Percentiles rank a stretch among this genome's conserved stretches.
Evolutionary conservation across 129 eudicot species (phyloP).

Genomic region (sunflower (Helianthus annuus)): HanXRQr2.0-SUNRISE NC_035439.2:115777401-115777900

Average conservation of each 20-base stretch:
- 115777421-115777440: no score
- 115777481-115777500: no score
- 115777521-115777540: no score
- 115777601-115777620: neutral
- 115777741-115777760: neutral
- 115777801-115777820: neutral
- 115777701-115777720: no score
- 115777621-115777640: slow-evolving; percentile 6
- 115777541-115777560: no score
- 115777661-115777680: no score
- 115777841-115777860: slow-evolving; percentile 55
- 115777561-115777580: neutral
- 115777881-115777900: slow-evolving; percentile 77
- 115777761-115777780: slow-evolving; percentile 1
- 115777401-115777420: no score
- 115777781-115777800: slow-evolving; percentile 6
- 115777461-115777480: no score
- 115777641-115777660: no score
- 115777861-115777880: slow-evolving; percentile 88
- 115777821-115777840: slow-evolving; percentile 12
- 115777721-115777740: neutral
- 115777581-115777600: neutral
- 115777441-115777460: no score
- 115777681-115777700: no score
- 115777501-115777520: no score